Conservation (phyloP, 106 monocot genomes). For the Dendrobium nobile region DNA sequence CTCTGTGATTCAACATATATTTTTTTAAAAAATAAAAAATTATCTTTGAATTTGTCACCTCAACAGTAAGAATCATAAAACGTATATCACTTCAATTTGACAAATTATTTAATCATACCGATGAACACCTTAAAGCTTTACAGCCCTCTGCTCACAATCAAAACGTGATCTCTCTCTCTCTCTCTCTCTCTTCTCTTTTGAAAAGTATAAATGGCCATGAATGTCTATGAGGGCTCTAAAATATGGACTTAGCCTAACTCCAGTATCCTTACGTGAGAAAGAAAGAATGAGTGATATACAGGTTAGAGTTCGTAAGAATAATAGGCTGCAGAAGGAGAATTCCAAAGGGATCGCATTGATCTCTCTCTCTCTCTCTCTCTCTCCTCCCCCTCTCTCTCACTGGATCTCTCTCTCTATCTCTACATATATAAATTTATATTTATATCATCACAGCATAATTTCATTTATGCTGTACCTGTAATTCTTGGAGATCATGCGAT, state of each 20-base stretch:
- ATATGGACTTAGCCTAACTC: no score
- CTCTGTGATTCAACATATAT: no score
- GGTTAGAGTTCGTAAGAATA: not conserved
- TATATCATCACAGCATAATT: not conserved
- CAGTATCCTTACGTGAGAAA: no score
- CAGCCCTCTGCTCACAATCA: not conserved
- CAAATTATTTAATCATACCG: no score
- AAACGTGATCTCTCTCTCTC: not conserved
- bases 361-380: conserved; percentile 4
- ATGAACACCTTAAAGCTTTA: no score
- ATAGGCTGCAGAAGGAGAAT: conserved; percentile 11
- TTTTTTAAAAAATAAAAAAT: no score
- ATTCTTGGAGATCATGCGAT: conserved; percentile 19
- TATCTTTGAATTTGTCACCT: no score
- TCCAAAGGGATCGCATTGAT: conserved; percentile 33
- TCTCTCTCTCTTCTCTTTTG: not conserved
- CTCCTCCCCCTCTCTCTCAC: not conserved
- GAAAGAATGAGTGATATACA: no score
- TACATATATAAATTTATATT: not conserved
- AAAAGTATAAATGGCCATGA: no score
- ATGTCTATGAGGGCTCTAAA: no score
- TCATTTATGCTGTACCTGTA: not conserved
- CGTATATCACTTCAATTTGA: not conserved
- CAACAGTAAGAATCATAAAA: not conserved
- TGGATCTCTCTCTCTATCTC: not conserved